Conservation (phyloP, 1,284 basidiomycete species). For the Pulveroboletus sp. region DNA sequence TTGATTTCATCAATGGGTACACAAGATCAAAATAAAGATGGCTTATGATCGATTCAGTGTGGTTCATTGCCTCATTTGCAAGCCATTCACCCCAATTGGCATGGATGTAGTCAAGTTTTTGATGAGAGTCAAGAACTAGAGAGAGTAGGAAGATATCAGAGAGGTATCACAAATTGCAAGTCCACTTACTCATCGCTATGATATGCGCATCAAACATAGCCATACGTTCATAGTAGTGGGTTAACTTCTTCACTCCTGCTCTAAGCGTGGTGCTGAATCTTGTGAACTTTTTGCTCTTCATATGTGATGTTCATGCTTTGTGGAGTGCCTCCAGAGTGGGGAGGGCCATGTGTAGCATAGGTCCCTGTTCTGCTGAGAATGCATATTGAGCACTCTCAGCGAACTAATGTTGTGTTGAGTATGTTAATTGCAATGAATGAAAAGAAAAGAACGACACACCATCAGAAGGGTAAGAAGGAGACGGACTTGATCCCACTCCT, state of each 20-base stretch:
- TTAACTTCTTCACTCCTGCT: slow-evolving; percentile 29
- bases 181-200: slow-evolving; percentile 27
- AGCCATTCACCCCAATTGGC: slow-evolving; percentile 19
- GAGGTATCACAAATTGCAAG: slow-evolving; percentile 29
- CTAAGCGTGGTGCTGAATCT: slow-evolving; percentile 22
- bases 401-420: slow-evolving; percentile 5
- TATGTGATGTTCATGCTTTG: slow-evolving; percentile 20
- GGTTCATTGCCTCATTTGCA: slow-evolving; percentile 1
- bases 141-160: slow-evolving; percentile 8
- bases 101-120: slow-evolving; percentile 25
- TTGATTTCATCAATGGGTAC: not conserved
- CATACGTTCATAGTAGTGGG: slow-evolving; percentile 22
- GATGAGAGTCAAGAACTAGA: slow-evolving; percentile 14
- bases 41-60: slow-evolving; percentile 12
- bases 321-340: slow-evolving; percentile 33
- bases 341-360: slow-evolving; percentile 1
- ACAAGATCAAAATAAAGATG: not conserved
- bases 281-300: slow-evolving; percentile 9
- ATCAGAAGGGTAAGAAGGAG: slow-evolving; percentile 3
- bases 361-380: slow-evolving; percentile 13
- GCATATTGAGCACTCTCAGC: slow-evolving; percentile 17
- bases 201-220: slow-evolving; percentile 10
- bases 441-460: not conserved
- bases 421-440: not conserved
- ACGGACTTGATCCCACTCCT: slow-evolving; percentile 6